Conservation (phyloP, 805 yeast genomes). For the Pichia exigua region DNA sequence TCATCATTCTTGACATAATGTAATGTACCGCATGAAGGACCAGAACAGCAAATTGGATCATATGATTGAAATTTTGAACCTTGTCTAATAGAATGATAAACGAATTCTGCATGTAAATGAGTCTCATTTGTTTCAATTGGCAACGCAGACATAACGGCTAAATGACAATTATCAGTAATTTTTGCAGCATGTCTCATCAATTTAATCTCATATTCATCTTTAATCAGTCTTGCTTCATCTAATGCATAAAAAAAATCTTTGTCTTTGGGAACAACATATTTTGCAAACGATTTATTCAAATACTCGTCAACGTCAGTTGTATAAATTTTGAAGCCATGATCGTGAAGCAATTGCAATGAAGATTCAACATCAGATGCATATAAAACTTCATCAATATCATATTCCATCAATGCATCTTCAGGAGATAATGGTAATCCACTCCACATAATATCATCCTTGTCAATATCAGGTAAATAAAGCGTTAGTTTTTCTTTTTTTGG, state of each 20-base stretch:
- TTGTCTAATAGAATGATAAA: conserved; percentile 88
- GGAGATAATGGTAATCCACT: conserved; percentile 74
- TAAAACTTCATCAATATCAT: conserved; percentile 76
- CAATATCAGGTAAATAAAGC: conserved; percentile 75
- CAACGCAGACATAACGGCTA: conserved; percentile 86
- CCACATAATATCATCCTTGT: conserved; percentile 92
- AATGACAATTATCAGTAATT: conserved; percentile 82
- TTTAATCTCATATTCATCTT: conserved; percentile 74
- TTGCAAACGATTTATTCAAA: conserved; percentile 29
- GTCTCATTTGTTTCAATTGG: conserved; percentile 85
- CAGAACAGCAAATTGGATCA: conserved; percentile 94
- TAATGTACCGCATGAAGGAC: conserved; percentile 82
- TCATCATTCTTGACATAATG: conserved; percentile 85
- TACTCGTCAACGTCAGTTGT: conserved; percentile 53
- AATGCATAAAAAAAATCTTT: conserved; percentile 57
- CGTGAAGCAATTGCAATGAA: conserved; percentile 26
- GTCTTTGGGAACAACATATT: conserved; percentile 36
- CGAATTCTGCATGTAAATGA: conserved; percentile 92
- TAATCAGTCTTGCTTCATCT: conserved; percentile 80
- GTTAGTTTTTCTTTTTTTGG: conserved; percentile 47
- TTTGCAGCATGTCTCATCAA: conserved; percentile 73
- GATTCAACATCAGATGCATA: conserved; percentile 45
- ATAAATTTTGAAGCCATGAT: conserved; percentile 26
- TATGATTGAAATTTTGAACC: conserved; percentile 86
- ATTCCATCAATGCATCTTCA: conserved; percentile 56